Evolutionary conservation across 768 basidiomycete genomes (phyloP), one percentile per base, ranked within the genome.

Genomic region (Panus rudis): DNA sequence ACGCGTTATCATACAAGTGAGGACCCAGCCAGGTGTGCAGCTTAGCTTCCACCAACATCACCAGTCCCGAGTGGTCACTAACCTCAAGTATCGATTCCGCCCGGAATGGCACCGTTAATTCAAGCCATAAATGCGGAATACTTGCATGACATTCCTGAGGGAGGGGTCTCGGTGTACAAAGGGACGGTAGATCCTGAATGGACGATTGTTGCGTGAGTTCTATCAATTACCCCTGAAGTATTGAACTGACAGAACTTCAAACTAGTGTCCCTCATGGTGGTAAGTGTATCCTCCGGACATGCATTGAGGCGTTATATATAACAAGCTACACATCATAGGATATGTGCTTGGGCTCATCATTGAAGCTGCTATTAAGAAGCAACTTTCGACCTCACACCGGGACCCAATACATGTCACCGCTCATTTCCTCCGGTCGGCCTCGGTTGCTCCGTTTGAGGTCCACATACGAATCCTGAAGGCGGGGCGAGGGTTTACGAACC

Each of bases 321-420:
- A 3, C 33, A 16, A 19, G 19, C 7, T 33, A 3, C 35, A 8
- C 20, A 6, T 17, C 31, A 20, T 42, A 84, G 81, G 82, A 19
- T 83, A 81, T 52, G 61, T 76, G 14, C 63, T 84, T 13, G 76
- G 73, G 1, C 58, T 76, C 32, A 59, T 78, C 16, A 45, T 84
- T 0, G 68, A 81, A 27, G 71, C 80, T 16, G 77, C 73, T 45
- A 65, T 76, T 6, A 63, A 68, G 39, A 59, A 73, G 43, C 81
- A 83, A 56, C 60, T 66, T 1, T 45, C 55, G 3, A 70, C 73
- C 7, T 19, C 52, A 11, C 79, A 81, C 55, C 59, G 52, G 14
- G 80, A 84, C 49, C 76, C 75, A 14, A 63, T 83, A 33, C 75
- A 83, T 55, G 59, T 81, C 38, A 78, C 73, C 13, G 75, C 76